phyloP scores from a whole-genome alignment of 2,329 filamentous ascomycete genomes.

The Nemania sp. region DNA sequence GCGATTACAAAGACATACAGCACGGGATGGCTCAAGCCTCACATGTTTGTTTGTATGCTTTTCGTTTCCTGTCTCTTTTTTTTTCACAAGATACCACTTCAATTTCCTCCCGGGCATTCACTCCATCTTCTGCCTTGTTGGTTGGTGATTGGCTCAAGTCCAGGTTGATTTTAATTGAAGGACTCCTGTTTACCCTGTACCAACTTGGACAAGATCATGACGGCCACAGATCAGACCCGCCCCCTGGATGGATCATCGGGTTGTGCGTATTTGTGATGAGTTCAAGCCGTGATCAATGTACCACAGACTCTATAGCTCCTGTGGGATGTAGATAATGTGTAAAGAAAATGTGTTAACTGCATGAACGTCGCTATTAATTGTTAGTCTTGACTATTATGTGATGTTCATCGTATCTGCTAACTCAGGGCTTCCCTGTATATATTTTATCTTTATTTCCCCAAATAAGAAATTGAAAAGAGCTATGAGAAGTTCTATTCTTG shows the following conservation, averaged over 20 bases:
- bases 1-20: slow-evolving; percentile 19
- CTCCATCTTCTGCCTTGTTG: slow-evolving; percentile 6
- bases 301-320: slow-evolving; percentile 12
- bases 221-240: too few relatives aligned
- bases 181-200: not conserved
- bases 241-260: not conserved
- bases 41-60: slow-evolving; percentile 19
- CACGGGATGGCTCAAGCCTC: slow-evolving; percentile 29
- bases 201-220: slow-evolving; percentile 13
- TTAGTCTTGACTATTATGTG: too few relatives aligned
- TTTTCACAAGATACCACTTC: slow-evolving; percentile 37
- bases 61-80: not conserved
- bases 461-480: too few relatives aligned
- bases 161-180: not conserved
- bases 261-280: not conserved
- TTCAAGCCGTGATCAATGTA: slow-evolving; percentile 9
- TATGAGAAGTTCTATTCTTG: too few relatives aligned
- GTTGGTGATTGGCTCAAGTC: slow-evolving; percentile 6
- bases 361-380: not conserved
- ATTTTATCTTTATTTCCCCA: too few relatives aligned
- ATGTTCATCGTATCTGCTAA: too few relatives aligned
- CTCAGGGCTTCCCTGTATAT: too few relatives aligned
- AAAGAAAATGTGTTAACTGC: not conserved
- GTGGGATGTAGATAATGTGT: slow-evolving; percentile 4
- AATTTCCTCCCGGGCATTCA: slow-evolving; percentile 23